Evolutionary conservation across 23 red algal species (phyloP).

Genomic region (Gracilaria gracilis): DNA sequence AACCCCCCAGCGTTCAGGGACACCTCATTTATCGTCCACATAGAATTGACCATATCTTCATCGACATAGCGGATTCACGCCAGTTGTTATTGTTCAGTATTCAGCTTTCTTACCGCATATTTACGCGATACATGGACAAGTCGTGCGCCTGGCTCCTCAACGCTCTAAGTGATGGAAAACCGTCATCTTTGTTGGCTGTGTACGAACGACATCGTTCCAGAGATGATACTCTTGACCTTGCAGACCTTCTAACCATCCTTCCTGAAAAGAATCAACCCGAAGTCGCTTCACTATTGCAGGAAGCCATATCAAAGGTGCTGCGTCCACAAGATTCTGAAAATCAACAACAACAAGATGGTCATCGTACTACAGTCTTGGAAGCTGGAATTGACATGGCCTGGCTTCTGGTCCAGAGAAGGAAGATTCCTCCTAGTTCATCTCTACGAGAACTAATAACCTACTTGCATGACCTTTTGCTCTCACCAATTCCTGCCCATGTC

Average conservation of each 20-base stretch:
- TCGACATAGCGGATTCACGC: too few relatives aligned
- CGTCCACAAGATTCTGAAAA: not conserved
- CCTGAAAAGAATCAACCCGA: conserved; percentile 33
- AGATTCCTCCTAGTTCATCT: not conserved
- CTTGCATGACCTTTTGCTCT: conserved; percentile 31
- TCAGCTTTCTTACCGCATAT: not conserved
- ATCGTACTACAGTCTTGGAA: not conserved
- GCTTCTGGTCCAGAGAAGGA: conserved; percentile 44
- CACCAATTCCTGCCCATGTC: not conserved
- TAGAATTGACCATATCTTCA: not conserved
- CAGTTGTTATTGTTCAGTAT: not conserved
- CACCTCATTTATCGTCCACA: not conserved
- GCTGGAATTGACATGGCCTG: conserved; percentile 38
- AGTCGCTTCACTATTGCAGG: conserved; percentile 12
- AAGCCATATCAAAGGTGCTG: conserved; percentile 1
- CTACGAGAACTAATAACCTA: conserved; percentile 36
- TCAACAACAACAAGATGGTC: not conserved
- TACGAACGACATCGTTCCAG: conserved; percentile 42
- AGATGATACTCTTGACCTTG: conserved; percentile 51
- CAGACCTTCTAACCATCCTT: conserved; percentile 35
- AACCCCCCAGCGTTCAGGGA: too few relatives aligned
- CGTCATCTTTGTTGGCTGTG: conserved; percentile 4
- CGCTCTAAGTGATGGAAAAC: conserved; percentile 16
- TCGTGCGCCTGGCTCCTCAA: conserved; percentile 39
- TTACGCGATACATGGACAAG: conserved; percentile 13